Evolutionary conservation across 805 yeast species (phyloP).

Genomic region (Sungouiella blattae): DNA sequence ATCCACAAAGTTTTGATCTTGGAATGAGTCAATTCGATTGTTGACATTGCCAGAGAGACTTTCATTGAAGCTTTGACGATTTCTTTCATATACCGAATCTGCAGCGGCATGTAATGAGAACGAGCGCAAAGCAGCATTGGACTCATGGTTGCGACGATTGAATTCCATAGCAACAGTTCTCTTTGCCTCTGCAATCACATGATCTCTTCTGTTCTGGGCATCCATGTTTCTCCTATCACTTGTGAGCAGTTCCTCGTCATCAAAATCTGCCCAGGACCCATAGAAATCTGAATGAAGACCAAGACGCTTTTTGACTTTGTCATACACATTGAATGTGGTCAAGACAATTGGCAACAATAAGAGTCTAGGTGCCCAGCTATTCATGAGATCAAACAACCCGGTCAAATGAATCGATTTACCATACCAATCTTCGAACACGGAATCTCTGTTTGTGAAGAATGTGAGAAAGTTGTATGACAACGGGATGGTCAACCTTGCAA

Average conservation of each 20-base stretch:
- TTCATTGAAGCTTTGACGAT: constrained; percentile 24
- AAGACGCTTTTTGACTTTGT: constrained; percentile 44
- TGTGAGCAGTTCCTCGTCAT: constrained; percentile 22
- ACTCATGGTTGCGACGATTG: constrained; percentile 20
- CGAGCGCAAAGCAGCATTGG: constrained; percentile 20
- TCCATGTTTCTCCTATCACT: constrained; percentile 12
- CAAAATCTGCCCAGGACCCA: constrained; percentile 38
- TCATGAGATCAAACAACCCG: constrained; percentile 67
- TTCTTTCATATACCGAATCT: constrained; percentile 23
- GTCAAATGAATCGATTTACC: constrained; percentile 75
- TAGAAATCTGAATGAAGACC: constrained; percentile 37
- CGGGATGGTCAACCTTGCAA: constrained; percentile 80
- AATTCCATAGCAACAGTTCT: constrained; percentile 35
- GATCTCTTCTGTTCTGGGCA: constrained; percentile 24
- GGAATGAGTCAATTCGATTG: constrained; percentile 20
- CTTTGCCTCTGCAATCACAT: constrained; percentile 41
- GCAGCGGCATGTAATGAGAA: constrained; percentile 26
- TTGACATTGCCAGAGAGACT: constrained; percentile 9
- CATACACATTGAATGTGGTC: constrained; percentile 65
- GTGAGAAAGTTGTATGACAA: constrained; percentile 75
- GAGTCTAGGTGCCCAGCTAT: constrained; percentile 73
- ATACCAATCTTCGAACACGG: constrained; percentile 66
- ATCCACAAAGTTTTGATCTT: constrained; percentile 13
- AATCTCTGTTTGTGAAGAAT: constrained; percentile 49
- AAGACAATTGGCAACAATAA: constrained; percentile 66